Evolutionary conservation across 371 early-diverging fungal species (phyloP), one percentile per base, ranked within the genome.

Genomic region (Batkoa obscura): DNA sequence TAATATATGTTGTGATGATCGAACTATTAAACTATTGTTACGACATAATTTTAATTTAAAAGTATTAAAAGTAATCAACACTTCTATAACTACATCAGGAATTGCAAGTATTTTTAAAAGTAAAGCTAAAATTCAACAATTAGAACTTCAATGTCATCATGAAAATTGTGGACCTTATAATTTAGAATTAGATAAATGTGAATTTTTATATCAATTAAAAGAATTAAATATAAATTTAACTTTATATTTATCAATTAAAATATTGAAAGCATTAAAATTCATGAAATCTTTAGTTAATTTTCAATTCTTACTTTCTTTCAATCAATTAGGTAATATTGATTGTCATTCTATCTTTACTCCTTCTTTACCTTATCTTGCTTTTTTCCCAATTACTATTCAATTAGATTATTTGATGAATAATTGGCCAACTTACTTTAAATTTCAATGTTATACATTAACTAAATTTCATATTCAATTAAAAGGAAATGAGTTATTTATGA

Each of bases 91-190:
- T n/a, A n/a, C 50, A 32, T 23, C 33, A 33, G 50, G 50, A 4
- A 49, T 49, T 31, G 31, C 50, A 12, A 31, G 13, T 4, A 49
- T 49, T 12, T 49, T 49, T 33, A 30, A 35, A n/a, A 31, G 32
- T 4, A 49, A 49, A 23, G 4, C 10, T 4, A 49, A 49, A 3
- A 5, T 49, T 10, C 8, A 8, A 3, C 35, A 13, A 23, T 9
- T 49, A 31, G 50, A 30, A 10, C 8, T 49, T 33, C 23, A 8
- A 33, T 33, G 50, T 33, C 50, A 49, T 6, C 50, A 49, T 23
- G 50, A 49, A 23, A 49, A 49, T 33, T 49, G 50, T n/a, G 50
- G 50, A 3, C 50, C 50, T 33, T 49, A 49, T 32, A n/a, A n/a
- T 33, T 33, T 49, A 33, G 35, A 35, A 31, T n/a, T 49, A 13